Evolutionary conservation across 768 basidiomycete genomes (phyloP).

Genomic region (Obba rivulosa): DNA sequence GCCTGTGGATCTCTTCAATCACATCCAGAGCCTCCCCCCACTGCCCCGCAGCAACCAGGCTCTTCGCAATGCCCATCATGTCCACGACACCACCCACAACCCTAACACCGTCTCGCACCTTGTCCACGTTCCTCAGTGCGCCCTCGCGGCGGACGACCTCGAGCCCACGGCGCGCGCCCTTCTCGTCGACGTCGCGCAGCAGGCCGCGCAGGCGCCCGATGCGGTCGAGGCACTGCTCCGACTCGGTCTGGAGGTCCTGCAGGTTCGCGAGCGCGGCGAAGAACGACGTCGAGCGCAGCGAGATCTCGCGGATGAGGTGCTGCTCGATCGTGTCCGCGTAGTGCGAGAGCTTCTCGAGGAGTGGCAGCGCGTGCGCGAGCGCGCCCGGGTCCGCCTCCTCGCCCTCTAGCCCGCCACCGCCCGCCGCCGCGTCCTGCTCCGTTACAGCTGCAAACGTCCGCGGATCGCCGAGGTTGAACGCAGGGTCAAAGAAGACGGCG

Average conservation of each 20-base stretch:
- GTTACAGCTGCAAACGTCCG: slow-evolving; percentile 74
- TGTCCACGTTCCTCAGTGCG: slow-evolving; percentile 53
- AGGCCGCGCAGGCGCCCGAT: slow-evolving; percentile 68
- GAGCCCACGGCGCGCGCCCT: slow-evolving; percentile 75
- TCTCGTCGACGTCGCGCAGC: slow-evolving; percentile 70
- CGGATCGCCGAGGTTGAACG: slow-evolving; percentile 81
- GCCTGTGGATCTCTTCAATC: slow-evolving; percentile 57
- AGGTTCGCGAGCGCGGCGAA: slow-evolving; percentile 94
- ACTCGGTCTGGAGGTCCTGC: slow-evolving; percentile 87
- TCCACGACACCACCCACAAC: slow-evolving; percentile 71
- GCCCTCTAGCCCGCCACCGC: slow-evolving; percentile 15
- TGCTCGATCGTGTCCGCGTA: slow-evolving; percentile 92
- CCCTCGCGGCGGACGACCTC: slow-evolving; percentile 63
- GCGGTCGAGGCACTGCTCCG: slow-evolving; percentile 71
- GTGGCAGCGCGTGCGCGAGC: slow-evolving; percentile 60
- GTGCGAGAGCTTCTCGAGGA: slow-evolving; percentile 87
- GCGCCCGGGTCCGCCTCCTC: slow-evolving; percentile 51
- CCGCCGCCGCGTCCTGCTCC: slow-evolving; percentile 31
- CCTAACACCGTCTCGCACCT: slow-evolving; percentile 56
- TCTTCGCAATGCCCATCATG: slow-evolving; percentile 64
- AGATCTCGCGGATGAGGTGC: slow-evolving; percentile 91
- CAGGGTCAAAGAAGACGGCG: slow-evolving; percentile 67
- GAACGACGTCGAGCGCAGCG: slow-evolving; percentile 86
- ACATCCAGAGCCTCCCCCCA: slow-evolving; percentile 83
- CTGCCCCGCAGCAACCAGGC: slow-evolving; percentile 77